These are phyloP conservation scores for Musa itinerans DNA, from an alignment of 176 grass and related monocot species.

Conservation along the genomic window DNA sequence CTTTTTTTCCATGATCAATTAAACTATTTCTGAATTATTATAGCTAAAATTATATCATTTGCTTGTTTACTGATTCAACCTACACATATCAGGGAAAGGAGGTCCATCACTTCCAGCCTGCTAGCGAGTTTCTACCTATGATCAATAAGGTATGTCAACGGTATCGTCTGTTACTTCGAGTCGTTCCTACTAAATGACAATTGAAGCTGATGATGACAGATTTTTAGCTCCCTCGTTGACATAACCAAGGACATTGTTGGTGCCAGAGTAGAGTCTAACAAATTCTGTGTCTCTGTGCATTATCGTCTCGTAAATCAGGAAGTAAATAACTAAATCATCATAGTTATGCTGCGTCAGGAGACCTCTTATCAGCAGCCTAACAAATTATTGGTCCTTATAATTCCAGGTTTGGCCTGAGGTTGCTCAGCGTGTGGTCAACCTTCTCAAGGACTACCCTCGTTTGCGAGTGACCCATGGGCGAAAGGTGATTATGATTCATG, in stretches of 20 bases:
- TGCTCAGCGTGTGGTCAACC: slow-evolving; percentile 39
- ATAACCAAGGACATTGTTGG: slow-evolving; percentile 49
- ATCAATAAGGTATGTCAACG: slow-evolving; percentile 60
- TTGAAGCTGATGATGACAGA: slow-evolving; percentile 26
- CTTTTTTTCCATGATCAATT: neutral
- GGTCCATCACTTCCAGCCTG: slow-evolving; percentile 81
- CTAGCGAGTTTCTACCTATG: slow-evolving; percentile 78
- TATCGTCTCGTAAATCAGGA: slow-evolving; percentile 86
- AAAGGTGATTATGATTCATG: slow-evolving; percentile 36
- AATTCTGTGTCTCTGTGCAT: slow-evolving; percentile 87
- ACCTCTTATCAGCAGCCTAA: neutral
- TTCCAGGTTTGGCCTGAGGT: slow-evolving; percentile 60
- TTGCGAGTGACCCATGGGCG: slow-evolving; percentile 76
- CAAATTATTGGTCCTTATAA: slow-evolving; percentile 5
- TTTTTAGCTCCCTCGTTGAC: slow-evolving; percentile 63
- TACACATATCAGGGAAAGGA: slow-evolving; percentile 33
- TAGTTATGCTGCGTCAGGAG: neutral
- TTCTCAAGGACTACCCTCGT: slow-evolving; percentile 48
- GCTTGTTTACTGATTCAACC: neutral
- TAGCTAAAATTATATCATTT: neutral
- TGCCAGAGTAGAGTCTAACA: slow-evolving; percentile 74
- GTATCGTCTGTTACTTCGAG: neutral
- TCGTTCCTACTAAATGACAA: neutral
- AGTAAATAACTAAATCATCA: slow-evolving; percentile 23
- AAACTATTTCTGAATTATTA: neutral